Evolutionary conservation across 345 rosid genomes (phyloP).

Genomic region (Corchorus capsularis): DNA sequence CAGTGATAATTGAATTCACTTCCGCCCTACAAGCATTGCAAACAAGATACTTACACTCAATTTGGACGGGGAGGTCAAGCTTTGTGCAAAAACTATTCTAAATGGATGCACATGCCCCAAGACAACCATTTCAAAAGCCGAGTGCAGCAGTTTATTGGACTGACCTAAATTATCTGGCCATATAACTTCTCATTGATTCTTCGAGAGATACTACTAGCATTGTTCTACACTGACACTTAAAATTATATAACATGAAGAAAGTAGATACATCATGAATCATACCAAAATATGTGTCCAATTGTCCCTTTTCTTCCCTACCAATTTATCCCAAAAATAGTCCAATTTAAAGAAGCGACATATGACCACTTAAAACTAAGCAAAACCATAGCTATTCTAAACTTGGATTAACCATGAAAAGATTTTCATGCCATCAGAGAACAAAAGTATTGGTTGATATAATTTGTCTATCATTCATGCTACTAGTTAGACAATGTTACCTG

Average conservation of each 20-base stretch:
- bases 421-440: background rate
- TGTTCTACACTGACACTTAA: background rate
- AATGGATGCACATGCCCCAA: background rate
- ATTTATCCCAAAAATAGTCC: background rate
- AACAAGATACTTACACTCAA: background rate
- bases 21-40: background rate
- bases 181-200: background rate
- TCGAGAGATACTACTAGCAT: background rate
- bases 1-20: background rate
- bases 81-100: background rate
- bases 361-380: background rate
- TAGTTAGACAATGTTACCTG: conserved; percentile 49
- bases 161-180: background rate
- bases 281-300: background rate
- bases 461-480: background rate
- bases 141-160: background rate
- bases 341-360: background rate
- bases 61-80: background rate
- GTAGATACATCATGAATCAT: background rate
- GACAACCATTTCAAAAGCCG: conserved; percentile 5
- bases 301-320: background rate
- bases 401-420: background rate
- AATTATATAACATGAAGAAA: background rate
- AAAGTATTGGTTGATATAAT: background rate
- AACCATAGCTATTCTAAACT: background rate